These are phyloP conservation scores for Colletotrichum sp. DNA, from an alignment of 2,329 filamentous ascomycete species.

Conservation along the genomic window DNA sequence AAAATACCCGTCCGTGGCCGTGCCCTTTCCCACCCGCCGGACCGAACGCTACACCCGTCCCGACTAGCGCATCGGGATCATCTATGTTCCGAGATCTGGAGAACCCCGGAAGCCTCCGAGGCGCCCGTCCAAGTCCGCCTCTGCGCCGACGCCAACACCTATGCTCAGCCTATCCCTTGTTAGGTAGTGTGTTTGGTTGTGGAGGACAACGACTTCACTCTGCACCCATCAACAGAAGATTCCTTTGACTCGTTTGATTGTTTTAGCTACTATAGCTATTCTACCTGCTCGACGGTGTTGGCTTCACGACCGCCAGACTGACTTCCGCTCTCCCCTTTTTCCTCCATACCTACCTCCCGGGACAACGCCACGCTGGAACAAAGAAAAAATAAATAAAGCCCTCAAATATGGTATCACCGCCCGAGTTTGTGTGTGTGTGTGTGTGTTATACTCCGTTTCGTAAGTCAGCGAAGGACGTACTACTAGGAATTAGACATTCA, in stretches of 20 bases:
- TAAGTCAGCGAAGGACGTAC: background rate
- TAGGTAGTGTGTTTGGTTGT: no score
- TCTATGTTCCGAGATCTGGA: constrained; percentile 3
- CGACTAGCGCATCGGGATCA: background rate
- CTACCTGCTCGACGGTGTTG: background rate
- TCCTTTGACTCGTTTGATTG: constrained; percentile 16
- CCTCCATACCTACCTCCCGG: background rate
- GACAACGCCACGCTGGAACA: constrained; percentile 20
- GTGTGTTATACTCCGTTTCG: background rate
- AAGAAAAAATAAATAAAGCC: constrained; percentile 8
- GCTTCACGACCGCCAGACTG: background rate
- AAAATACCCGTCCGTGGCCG: background rate
- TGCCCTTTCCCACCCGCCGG: background rate
- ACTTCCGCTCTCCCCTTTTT: background rate
- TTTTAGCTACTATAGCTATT: constrained; percentile 8
- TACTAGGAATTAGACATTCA: constrained; percentile 23
- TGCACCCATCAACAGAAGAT: background rate
- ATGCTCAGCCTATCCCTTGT: background rate
- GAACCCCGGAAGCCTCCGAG: background rate
- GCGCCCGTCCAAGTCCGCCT: background rate
- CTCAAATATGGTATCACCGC: constrained; percentile 23
- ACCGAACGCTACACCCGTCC: background rate
- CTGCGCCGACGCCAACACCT: background rate
- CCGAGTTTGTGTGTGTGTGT: background rate
- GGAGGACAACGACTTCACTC: background rate